A percentile compares a stretch with the other conserved stretches of the same genome.
phyloP scores from a whole-genome alignment of 169 alveolate species.

The Cryptosporidium tyzzeri region DNA sequence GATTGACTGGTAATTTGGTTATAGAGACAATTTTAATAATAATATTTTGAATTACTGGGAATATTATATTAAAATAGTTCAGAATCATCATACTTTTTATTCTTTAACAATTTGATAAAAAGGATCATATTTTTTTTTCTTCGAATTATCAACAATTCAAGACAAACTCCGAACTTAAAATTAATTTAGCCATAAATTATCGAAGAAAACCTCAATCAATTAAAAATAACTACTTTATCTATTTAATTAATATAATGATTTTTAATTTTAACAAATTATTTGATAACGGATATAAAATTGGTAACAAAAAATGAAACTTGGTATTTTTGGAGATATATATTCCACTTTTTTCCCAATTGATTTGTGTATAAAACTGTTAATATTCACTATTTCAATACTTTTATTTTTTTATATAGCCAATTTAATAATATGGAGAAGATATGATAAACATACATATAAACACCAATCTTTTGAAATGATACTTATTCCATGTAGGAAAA shows the following conservation, averaged over 20 bases:
- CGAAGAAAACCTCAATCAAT: not conserved
- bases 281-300: not conserved
- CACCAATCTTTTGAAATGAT: slow-evolving; percentile 16
- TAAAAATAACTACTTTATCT: too few relatives aligned
- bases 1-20: not conserved
- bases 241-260: not conserved
- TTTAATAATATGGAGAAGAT: slow-evolving; percentile 24
- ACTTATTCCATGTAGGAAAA: slow-evolving; percentile 25
- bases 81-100: not conserved
- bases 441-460: slow-evolving; percentile 10
- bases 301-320: not conserved
- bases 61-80: too few relatives aligned
- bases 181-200: too few relatives aligned
- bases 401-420: slow-evolving; percentile 2
- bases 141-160: not conserved
- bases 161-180: not conserved
- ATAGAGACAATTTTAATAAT: not conserved
- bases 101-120: too few relatives aligned
- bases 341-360: slow-evolving; percentile 19
- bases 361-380: not conserved
- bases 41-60: too few relatives aligned
- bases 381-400: slow-evolving; percentile 9
- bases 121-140: too few relatives aligned
- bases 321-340: not conserved
- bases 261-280: not conserved